Percentiles rank a stretch among this genome's conserved stretches.
These are phyloP conservation scores for Tetracladium setigerum DNA, from an alignment of 495 filamentous ascomycete species.

Conservation along the genomic window DNA sequence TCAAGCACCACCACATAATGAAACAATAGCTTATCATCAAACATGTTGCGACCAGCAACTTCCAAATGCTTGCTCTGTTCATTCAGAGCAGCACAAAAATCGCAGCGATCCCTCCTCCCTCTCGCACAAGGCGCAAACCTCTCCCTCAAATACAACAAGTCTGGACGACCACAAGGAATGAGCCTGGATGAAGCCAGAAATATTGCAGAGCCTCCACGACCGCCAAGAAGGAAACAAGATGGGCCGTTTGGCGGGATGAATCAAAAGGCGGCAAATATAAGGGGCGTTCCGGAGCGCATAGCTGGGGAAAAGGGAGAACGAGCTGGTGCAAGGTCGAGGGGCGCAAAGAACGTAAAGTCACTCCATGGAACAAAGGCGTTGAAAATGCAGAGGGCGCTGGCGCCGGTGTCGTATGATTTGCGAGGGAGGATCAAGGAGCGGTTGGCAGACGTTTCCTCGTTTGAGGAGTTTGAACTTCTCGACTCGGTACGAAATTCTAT, in stretches of 20 bases:
- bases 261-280: conserved; percentile 55
- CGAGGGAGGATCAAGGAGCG: conserved; percentile 59
- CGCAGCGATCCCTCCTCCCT: background rate
- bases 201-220: conserved; percentile 13
- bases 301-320: conserved; percentile 26
- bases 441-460: conserved; percentile 63
- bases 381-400: conserved; percentile 84
- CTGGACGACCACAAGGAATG: conserved; percentile 14
- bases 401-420: conserved; percentile 64
- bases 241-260: conserved; percentile 80
- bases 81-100: conserved; percentile 17
- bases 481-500: conserved; percentile 69
- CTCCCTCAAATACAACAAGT: conserved; percentile 1
- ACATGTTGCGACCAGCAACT: conserved; percentile 19
- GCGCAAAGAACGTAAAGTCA: conserved; percentile 27
- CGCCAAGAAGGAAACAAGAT: conserved; percentile 27
- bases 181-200: conserved; percentile 8
- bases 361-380: conserved; percentile 62
- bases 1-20: no score
- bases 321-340: conserved; percentile 20
- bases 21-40: no score
- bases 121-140: conserved; percentile 11
- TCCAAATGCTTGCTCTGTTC: conserved; percentile 20
- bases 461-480: conserved; percentile 71
- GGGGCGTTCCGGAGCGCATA: conserved; percentile 19